A percentile compares a stretch with the other conserved stretches of the same genome.
Evolutionary conservation across 2,329 filamentous ascomycete genomes (phyloP).

Genomic region (Chaetothyriales sp.): DNA sequence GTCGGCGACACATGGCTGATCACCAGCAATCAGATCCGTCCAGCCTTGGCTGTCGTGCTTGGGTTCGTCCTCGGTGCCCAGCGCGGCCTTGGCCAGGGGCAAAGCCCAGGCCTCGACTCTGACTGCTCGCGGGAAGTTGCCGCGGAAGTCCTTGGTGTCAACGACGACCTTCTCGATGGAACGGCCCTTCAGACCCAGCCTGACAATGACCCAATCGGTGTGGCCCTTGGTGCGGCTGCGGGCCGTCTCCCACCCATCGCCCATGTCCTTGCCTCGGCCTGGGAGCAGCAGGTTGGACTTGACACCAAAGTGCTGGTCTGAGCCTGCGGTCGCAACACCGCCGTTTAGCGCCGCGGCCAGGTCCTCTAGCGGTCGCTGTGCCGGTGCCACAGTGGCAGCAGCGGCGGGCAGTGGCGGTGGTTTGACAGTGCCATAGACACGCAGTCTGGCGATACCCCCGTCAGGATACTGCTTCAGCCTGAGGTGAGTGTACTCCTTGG

Average conservation of each 20-base stretch:
- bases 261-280: constrained; percentile 31
- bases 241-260: constrained; percentile 31
- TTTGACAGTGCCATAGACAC: constrained; percentile 29
- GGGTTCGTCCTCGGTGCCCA: constrained; percentile 19
- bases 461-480: constrained; percentile 32
- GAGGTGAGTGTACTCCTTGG: constrained; percentile 28
- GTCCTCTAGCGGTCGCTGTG: constrained; percentile 21
- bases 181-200: constrained; percentile 25
- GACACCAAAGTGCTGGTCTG: constrained; percentile 29
- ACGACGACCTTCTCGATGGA: constrained; percentile 26
- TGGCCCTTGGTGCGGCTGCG: constrained; percentile 26
- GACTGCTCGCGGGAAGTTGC: constrained; percentile 29
- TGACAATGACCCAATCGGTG: constrained; percentile 29
- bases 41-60: constrained; percentile 23
- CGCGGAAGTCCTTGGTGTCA: constrained; percentile 32
- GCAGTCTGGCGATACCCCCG: constrained; percentile 29
- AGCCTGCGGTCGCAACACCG: constrained; percentile 26
- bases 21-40: constrained; percentile 24
- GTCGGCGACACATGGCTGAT: constrained; percentile 26
- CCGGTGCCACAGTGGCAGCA: constrained; percentile 1
- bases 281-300: constrained; percentile 27
- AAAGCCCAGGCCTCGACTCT: constrained; percentile 24
- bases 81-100: constrained; percentile 13
- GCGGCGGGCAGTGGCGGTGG: constrained; percentile 18
- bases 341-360: constrained; percentile 28